Percentiles rank a stretch among this genome's conserved stretches.
Evolutionary conservation across 306 rosid genomes (phyloP).

Genomic region (Vicia faba): DNA sequence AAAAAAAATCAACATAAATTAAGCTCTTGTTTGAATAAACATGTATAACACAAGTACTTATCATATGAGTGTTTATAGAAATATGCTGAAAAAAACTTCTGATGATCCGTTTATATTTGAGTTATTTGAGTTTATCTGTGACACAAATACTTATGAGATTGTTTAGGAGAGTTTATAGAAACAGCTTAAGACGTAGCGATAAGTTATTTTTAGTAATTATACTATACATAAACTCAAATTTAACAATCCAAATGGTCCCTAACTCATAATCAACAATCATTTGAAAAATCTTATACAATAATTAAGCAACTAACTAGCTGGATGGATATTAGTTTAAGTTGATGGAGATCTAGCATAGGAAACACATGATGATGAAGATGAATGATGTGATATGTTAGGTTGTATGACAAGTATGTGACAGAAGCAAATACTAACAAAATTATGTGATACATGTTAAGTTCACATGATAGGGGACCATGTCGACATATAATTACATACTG

Average conservation of each 20-base stretch:
- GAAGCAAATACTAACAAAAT: constrained; percentile 34
- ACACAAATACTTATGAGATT: neutral
- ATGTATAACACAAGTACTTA: no score
- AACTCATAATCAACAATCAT: constrained; percentile 14
- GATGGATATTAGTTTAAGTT: constrained; percentile 13
- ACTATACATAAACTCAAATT: neutral
- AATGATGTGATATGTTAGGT: constrained; percentile 62
- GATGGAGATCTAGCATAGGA: constrained; percentile 52
- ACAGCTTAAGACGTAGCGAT: neutral
- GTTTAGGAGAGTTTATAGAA: neutral
- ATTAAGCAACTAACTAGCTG: neutral
- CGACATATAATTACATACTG: constrained; percentile 32
- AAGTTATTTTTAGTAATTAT: neutral
- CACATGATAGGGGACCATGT: constrained; percentile 70
- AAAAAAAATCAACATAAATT: neutral
- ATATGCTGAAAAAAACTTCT: no score
- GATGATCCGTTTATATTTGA: no score
- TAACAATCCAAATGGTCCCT: neutral
- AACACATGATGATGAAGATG: constrained; percentile 56
- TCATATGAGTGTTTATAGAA: no score
- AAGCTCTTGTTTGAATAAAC: neutral
- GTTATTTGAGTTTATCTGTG: neutral
- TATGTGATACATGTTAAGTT: constrained; percentile 49
- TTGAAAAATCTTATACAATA: neutral
- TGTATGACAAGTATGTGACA: constrained; percentile 61